phyloP scores from a whole-genome alignment of 2,329 filamentous ascomycete genomes.

The Fusarium sp. region DNA sequence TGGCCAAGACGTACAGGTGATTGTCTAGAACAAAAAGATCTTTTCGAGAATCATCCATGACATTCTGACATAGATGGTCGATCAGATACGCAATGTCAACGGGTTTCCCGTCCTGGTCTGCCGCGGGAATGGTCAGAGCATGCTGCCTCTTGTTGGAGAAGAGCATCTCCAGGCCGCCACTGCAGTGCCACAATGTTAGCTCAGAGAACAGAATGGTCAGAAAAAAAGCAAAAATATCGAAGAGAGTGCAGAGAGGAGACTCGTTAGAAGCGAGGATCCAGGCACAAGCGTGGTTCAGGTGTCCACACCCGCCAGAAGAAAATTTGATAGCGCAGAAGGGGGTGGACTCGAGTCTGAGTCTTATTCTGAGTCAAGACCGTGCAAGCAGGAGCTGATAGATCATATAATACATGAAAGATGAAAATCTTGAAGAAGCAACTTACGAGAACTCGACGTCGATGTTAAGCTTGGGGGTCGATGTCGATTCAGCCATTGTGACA shows the following conservation, averaged over 20 bases:
- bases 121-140: slow-evolving; percentile 72
- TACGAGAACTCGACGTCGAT: slow-evolving; percentile 78
- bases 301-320: slow-evolving; percentile 13
- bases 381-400: slow-evolving; percentile 36
- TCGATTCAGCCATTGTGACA: slow-evolving; percentile 27
- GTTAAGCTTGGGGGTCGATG: slow-evolving; percentile 52
- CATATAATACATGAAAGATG: slow-evolving; percentile 35
- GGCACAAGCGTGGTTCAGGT: slow-evolving; percentile 30
- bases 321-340: slow-evolving; percentile 10
- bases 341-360: slow-evolving; percentile 8
- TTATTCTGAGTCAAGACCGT: neutral
- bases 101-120: slow-evolving; percentile 65
- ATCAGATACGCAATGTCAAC: slow-evolving; percentile 81
- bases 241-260: slow-evolving; percentile 8
- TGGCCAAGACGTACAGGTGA: slow-evolving; percentile 75
- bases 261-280: slow-evolving; percentile 12
- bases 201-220: slow-evolving; percentile 11
- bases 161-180: slow-evolving; percentile 93
- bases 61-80: slow-evolving; percentile 77
- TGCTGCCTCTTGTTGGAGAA: slow-evolving; percentile 86
- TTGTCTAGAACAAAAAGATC: slow-evolving; percentile 90
- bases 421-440: slow-evolving; percentile 40
- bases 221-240: slow-evolving; percentile 7
- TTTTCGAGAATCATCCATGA: slow-evolving; percentile 86
- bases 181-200: slow-evolving; percentile 49